These are phyloP conservation scores for Ceratocystis cubensis DNA, from an alignment of 2,329 filamentous ascomycete species.

Conservation along the genomic window DNA sequence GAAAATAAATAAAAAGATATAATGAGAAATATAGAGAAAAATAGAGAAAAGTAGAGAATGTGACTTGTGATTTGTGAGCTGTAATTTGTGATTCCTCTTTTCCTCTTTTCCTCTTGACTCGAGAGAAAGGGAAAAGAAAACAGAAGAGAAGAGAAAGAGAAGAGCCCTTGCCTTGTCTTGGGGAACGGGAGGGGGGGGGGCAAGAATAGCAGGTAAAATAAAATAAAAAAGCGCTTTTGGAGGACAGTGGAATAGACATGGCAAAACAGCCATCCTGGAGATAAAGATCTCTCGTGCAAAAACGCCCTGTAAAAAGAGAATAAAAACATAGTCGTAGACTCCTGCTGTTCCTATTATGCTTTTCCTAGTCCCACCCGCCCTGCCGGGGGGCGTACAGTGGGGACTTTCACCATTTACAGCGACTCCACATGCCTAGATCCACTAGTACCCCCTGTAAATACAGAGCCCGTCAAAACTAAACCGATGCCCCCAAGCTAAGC, in stretches of 20 bases:
- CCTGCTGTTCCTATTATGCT: no score
- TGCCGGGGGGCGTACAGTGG: no score
- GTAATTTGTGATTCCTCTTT: background rate
- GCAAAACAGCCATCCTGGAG: no score
- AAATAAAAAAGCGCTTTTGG: background rate
- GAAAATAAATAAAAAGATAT: background rate
- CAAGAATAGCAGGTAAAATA: conserved; percentile 10
- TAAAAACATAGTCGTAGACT: no score
- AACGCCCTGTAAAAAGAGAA: no score
- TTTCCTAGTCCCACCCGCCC: no score
- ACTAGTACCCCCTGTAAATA: background rate
- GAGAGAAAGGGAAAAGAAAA: conserved; percentile 4
- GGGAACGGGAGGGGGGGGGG: background rate
- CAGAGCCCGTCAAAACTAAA: background rate
- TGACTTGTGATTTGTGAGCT: no score
- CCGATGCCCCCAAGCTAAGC: background rate
- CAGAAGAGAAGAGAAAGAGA: conserved; percentile 4
- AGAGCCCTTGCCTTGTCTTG: background rate
- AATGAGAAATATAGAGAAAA: background rate
- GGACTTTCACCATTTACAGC: no score
- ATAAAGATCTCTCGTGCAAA: no score
- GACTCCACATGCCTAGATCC: background rate
- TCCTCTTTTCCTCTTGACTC: background rate
- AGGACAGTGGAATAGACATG: background rate
- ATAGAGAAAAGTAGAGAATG: no score